phyloP scores from a whole-genome alignment of 495 filamentous ascomycete genomes.

The Annulohypoxylon bovei region DNA sequence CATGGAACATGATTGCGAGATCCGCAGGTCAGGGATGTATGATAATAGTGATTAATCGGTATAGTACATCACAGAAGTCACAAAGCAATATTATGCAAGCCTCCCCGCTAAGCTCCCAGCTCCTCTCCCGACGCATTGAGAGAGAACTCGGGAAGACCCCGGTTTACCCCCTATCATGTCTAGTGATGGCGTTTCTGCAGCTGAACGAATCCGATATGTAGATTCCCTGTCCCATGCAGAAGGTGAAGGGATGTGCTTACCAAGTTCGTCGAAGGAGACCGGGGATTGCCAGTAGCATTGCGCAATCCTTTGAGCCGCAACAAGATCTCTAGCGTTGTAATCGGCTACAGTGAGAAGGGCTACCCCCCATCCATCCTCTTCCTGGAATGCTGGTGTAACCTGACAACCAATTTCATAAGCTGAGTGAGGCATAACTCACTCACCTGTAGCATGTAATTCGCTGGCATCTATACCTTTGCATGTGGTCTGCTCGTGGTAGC shows the following conservation, averaged over 20 bases:
- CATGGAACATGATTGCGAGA: neutral
- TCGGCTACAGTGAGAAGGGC: conserved; percentile 20
- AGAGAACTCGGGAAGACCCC: neutral
- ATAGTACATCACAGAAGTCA: conserved; percentile 19
- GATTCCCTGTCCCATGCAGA: neutral
- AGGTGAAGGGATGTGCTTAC: neutral
- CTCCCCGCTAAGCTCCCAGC: conserved; percentile 9
- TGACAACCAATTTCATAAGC: conserved; percentile 14
- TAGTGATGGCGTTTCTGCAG: conserved; percentile 27
- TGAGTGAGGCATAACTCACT: neutral
- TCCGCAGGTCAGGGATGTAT: neutral
- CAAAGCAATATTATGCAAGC: conserved; percentile 37
- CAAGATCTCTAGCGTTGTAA: conserved; percentile 12
- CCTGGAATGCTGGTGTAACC: conserved; percentile 5
- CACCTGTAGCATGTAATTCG: conserved; percentile 10
- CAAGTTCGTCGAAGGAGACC: neutral
- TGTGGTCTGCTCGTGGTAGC: neutral
- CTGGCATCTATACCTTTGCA: neutral
- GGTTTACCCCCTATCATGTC: conserved; percentile 3
- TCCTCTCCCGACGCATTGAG: conserved; percentile 5
- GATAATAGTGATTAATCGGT: conserved; percentile 10
- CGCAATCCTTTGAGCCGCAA: conserved; percentile 36
- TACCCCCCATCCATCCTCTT: conserved; percentile 7
- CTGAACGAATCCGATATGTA: conserved; percentile 9
- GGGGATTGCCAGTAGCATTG: neutral